Conservation (phyloP, 768 basidiomycete species). For the Pholiota microspora region DNA sequence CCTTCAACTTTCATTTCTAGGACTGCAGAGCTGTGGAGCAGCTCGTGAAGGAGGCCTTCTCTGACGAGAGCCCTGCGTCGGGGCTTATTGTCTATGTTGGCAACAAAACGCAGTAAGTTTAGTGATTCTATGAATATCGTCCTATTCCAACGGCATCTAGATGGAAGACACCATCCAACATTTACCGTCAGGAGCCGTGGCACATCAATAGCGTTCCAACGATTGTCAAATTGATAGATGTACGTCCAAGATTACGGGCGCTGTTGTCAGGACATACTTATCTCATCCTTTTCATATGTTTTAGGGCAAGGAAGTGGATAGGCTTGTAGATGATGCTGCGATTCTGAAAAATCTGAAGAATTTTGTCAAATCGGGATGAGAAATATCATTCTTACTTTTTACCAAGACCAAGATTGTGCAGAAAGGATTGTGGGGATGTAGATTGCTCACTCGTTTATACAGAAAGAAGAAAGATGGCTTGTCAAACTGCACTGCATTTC, state of each 20-base stretch:
- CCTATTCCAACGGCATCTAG: slow-evolving; percentile 32
- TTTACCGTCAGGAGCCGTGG: slow-evolving; percentile 65
- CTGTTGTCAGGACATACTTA: background rate
- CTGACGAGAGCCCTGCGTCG: slow-evolving; percentile 45
- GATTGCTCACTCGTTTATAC: background rate
- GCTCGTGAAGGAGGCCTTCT: slow-evolving; percentile 51
- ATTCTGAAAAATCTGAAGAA: slow-evolving; percentile 29
- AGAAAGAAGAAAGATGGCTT: background rate
- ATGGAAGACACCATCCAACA: slow-evolving; percentile 62
- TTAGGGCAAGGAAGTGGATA: slow-evolving; percentile 36
- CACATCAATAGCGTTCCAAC: slow-evolving; percentile 61
- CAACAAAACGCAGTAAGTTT: slow-evolving; percentile 55
- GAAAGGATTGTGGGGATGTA: background rate
- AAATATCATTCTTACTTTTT: background rate
- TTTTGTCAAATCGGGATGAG: slow-evolving; percentile 24
- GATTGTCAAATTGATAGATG: slow-evolving; percentile 58
- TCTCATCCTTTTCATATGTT: background rate
- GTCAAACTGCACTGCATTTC: too few relatives aligned
- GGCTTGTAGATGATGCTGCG: slow-evolving; percentile 39
- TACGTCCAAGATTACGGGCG: slow-evolving; percentile 27
- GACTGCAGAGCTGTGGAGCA: slow-evolving; percentile 67
- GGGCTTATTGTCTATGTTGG: slow-evolving; percentile 66
- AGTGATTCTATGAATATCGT: too few relatives aligned
- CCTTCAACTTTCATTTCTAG: slow-evolving; percentile 32
- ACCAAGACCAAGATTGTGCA: background rate